Conservation (phyloP, 176 grass and related monocot genomes). For the Calamus simplicifolius region DNA sequence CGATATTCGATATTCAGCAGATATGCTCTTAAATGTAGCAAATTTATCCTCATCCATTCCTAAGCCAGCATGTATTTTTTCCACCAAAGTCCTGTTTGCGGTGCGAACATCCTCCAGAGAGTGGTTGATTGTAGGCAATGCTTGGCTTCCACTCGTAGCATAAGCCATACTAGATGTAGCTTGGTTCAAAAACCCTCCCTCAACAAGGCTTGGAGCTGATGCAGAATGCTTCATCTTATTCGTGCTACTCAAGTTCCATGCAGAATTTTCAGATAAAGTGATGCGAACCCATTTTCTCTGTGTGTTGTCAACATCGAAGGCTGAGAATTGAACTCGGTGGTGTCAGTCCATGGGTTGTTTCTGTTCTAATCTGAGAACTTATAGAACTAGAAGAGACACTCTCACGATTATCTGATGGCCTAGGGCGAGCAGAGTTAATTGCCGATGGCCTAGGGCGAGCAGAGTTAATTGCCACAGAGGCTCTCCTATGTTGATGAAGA, state of each 20-base stretch:
- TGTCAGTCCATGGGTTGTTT: constrained; percentile 26
- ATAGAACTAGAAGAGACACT: constrained; percentile 21
- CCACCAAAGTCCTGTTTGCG: constrained; percentile 64
- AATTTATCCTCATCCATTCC: constrained; percentile 71
- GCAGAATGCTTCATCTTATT: constrained; percentile 53
- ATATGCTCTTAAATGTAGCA: constrained; percentile 71
- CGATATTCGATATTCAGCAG: constrained; percentile 79
- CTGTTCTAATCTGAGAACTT: constrained; percentile 29
- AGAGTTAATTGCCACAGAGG: constrained; percentile 43
- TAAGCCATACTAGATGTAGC: constrained; percentile 22
- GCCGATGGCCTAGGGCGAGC: constrained; percentile 24
- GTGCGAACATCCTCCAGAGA: constrained; percentile 37
- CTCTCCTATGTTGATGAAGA: constrained; percentile 56
- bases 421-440: constrained; percentile 38
- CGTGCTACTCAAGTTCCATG: constrained; percentile 33
- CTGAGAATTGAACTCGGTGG: constrained; percentile 23
- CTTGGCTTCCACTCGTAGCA: constrained; percentile 20
- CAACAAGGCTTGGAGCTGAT: constrained; percentile 42
- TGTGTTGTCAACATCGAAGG: constrained; percentile 14
- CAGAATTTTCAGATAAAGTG: constrained; percentile 23
- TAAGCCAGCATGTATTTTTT: constrained; percentile 55
- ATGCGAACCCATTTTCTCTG: constrained; percentile 29
- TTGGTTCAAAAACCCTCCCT: constrained; percentile 29
- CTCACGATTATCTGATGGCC: constrained; percentile 33
- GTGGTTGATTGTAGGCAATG: constrained; percentile 20